phyloP scores from a whole-genome alignment of 2,329 filamentous ascomycete species.

The Fusarium nematophilum region DNA sequence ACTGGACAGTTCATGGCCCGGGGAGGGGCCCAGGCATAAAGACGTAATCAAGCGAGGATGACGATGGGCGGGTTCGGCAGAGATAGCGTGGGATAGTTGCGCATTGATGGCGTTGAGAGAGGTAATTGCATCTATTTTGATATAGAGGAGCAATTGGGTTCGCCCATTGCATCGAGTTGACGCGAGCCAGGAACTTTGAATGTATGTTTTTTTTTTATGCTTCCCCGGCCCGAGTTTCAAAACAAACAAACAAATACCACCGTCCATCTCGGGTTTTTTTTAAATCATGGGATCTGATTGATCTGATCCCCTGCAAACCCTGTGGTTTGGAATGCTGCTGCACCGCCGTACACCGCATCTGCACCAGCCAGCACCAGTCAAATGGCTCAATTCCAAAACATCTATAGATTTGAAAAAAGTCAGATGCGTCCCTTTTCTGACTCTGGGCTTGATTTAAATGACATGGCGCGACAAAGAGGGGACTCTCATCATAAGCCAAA shows the following conservation, averaged over 20 bases:
- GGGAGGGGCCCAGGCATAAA: too few relatives aligned
- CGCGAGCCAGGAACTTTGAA: too few relatives aligned
- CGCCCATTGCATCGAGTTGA: background rate
- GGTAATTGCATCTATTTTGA: constrained; percentile 9
- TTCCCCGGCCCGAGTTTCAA: too few relatives aligned
- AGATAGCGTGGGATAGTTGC: background rate
- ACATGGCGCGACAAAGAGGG: constrained; percentile 8
- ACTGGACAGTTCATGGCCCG: constrained; percentile 23
- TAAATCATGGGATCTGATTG: constrained; percentile 23
- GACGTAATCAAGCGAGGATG: constrained; percentile 35
- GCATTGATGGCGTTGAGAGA: constrained; percentile 15
- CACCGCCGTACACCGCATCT: background rate
- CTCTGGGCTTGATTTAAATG: constrained; percentile 2
- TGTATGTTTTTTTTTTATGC: too few relatives aligned
- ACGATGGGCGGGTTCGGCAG: background rate
- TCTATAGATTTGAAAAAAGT: background rate
- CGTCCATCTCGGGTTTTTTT: background rate
- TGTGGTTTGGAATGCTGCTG: constrained; percentile 21
- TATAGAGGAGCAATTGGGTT: background rate
- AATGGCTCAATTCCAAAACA: constrained; percentile 25
- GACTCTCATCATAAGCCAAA: background rate
- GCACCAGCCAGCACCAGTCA: constrained; percentile 17
- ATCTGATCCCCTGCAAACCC: constrained; percentile 4
- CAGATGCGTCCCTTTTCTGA: background rate
- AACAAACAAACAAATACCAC: background rate